Base-by-base conservation (phyloP, 805 yeast genomes). In the Saccharomycopsis sp. region DNA sequence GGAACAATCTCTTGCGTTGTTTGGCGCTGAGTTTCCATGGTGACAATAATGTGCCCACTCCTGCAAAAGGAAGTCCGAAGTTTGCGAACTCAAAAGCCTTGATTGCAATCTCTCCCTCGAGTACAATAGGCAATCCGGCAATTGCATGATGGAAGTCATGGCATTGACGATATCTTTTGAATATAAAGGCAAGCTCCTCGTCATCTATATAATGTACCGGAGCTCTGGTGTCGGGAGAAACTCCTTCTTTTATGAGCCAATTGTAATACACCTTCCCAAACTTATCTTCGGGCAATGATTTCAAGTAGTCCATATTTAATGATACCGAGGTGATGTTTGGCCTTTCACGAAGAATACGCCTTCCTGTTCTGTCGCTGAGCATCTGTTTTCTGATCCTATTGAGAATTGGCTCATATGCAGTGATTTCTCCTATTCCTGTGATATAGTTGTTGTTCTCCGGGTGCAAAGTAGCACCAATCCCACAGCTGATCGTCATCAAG, bases 121-220 rank as follows among this genome's bases (percentile, higher is more conserved):
- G 82, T 51, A 88, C 85, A 53, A 92, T 88, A 0, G 98, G 98
- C 55, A 89, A 77, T 15, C 96, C 93, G 0, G 96, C 87, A 29
- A 94, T 78, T 0, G 98, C 89, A 69, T 94, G 99, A 69, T 91
- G 93, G 67, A 94, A 94, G 68, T 94, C 99, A 68, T 94, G 99
- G 68, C 97, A 92, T 69, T 94, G 98, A 56, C 99, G 81, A 69
- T 93, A 94, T 65, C 99, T 76, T 70, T 90, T 96, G 76, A 85
- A 90, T n/a, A 93, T 86, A 68, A 86, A 94, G 0, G 97, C 97
- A 64, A 89, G 80, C 66, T 90, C 96, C 51, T 89, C 92, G 68
- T 94, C 91, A 63, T 89, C 92, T 50, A 94, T 89, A 71, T 82
- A 94, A 61, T 82, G 83, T 8, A 94, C 98, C 1, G 90, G 86